These are phyloP conservation scores for Scheffersomyces titani DNA, from an alignment of 1,139 yeast genomes.

Conservation along the genomic window DNA sequence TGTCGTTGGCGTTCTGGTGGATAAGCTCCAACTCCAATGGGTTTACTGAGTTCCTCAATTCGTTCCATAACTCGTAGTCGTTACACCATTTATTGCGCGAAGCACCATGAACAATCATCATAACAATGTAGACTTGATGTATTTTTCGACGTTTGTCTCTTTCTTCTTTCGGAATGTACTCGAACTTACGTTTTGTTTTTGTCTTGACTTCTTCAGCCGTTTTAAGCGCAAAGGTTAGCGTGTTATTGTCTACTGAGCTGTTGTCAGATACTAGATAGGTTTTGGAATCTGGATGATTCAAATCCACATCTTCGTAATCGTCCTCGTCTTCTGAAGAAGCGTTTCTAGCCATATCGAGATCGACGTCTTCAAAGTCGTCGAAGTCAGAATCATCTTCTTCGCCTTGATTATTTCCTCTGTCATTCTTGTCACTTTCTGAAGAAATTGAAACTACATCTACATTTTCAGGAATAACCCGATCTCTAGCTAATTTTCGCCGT, in stretches of 20 bases:
- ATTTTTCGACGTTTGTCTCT: slow-evolving; percentile 47
- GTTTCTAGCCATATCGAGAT: slow-evolving; percentile 7
- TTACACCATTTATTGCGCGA: slow-evolving; percentile 77
- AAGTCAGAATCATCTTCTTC: slow-evolving; percentile 4
- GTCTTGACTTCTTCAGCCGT: background rate
- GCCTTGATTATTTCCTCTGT: background rate
- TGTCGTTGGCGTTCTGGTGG: slow-evolving; percentile 38
- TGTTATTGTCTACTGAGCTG: slow-evolving; percentile 2
- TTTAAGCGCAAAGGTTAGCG: slow-evolving; percentile 3
- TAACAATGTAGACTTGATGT: slow-evolving; percentile 62
- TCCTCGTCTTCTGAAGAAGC: slow-evolving; percentile 26
- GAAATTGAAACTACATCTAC: background rate
- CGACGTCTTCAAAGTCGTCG: slow-evolving; percentile 11
- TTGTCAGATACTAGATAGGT: background rate
- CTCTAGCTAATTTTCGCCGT: background rate
- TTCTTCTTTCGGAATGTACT: slow-evolving; percentile 55
- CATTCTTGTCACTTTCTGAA: background rate
- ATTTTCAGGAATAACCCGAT: background rate
- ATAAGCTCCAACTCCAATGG: slow-evolving; percentile 44
- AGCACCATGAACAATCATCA: slow-evolving; percentile 65
- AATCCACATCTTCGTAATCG: slow-evolving; percentile 35
- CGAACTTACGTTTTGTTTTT: slow-evolving; percentile 17
- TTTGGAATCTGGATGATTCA: slow-evolving; percentile 6
- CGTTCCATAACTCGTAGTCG: slow-evolving; percentile 40
- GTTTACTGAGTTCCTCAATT: slow-evolving; percentile 50